Base-by-base conservation (phyloP, 2,329 filamentous ascomycete genomes). In the Penicillium italicum region DNA sequence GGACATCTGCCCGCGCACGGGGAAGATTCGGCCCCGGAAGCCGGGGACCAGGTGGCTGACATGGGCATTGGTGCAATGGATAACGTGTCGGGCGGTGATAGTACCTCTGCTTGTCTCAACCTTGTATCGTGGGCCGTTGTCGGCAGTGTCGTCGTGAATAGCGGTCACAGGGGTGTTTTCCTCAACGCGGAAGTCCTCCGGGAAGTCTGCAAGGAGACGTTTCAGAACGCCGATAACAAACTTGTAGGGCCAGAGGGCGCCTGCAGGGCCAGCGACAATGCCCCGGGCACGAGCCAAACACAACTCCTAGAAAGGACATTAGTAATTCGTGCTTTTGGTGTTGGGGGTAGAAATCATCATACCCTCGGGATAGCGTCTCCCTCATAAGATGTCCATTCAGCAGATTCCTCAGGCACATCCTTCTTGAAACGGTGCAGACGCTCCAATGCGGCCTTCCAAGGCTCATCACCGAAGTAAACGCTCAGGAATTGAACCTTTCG, bases 41-140 rank as follows among this genome's bases (percentile, higher is more conserved):
- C 61, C 75, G 0, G 82, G 81, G 3, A 85, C 63, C 1, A 85
- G 76, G 48, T 82, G 77, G 0, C 77, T 67, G 0, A 79, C 74
- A 59, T 80, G 80, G 5, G 73, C 81, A 58, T 86, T 85, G 1
- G 82, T 86, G 8, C 81, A 80, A 59, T 86, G 81, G 2, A 86
- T 73, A 1, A 87, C 72, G 50, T 85, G 78, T 0, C 72, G 70
- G 8, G 81, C 74, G 4, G 63, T 66, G 33, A 85, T 72, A 0
- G 40, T 59, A 2, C 81, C 82, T 7, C 77, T 71, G 0, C 61
- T 50, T 1, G 82, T 85, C 5, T 71, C 60, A 5, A 85, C 62
- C 1, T 68, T 65, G 62, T 80, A 82, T 14, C 41, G 48, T 4
- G 53, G 46, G 3, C 24, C 4, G 6, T 2, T 14, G 55, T n/a